Evolutionary conservation across 495 filamentous ascomycete genomes (phyloP).

Genomic region (Penicillium cosmopolitanum): DNA sequence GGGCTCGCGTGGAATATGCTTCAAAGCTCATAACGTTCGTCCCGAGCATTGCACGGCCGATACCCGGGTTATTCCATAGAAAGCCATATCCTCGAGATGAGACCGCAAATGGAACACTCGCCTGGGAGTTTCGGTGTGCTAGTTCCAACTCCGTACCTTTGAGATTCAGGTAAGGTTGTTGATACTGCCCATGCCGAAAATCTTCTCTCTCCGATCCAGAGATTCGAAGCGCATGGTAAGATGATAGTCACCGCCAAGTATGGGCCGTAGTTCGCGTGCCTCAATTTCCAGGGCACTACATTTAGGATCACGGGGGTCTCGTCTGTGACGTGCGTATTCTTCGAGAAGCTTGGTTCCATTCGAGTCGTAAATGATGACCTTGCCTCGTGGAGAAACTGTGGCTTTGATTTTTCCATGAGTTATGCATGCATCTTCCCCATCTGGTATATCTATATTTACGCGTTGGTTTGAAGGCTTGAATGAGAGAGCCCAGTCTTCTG

Average conservation of each 20-base stretch:
- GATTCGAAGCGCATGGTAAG: conserved; percentile 59
- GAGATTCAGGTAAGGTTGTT: conserved; percentile 58
- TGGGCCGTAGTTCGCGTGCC: conserved; percentile 58
- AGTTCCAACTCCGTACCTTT: conserved; percentile 61
- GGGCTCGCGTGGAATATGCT: conserved; percentile 51
- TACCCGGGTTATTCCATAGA: conserved; percentile 61
- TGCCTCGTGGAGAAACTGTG: conserved; percentile 48
- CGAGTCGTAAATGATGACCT: conserved; percentile 53
- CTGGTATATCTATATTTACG: conserved; percentile 27
- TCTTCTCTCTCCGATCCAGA: conserved; percentile 52
- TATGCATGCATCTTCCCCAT: conserved; percentile 44
- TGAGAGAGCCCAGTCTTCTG: conserved; percentile 57
- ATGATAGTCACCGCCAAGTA: conserved; percentile 54
- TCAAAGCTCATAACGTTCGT: conserved; percentile 63
- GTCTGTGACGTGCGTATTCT: conserved; percentile 58
- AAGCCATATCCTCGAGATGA: conserved; percentile 60
- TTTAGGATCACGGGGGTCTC: conserved; percentile 55
- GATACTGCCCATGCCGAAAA: conserved; percentile 68
- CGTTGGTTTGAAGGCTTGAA: conserved; percentile 23
- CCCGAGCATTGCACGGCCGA: conserved; percentile 59
- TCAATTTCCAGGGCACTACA: conserved; percentile 56
- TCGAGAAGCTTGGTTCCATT: conserved; percentile 51
- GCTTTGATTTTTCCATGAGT: conserved; percentile 56
- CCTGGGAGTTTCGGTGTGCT: conserved; percentile 65
- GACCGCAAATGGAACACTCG: conserved; percentile 58